A percentile compares a stretch with the other conserved stretches of the same genome.
Conservation (phyloP, 257 asterid genomes). For the Haberlea rhodopensis region DNA sequence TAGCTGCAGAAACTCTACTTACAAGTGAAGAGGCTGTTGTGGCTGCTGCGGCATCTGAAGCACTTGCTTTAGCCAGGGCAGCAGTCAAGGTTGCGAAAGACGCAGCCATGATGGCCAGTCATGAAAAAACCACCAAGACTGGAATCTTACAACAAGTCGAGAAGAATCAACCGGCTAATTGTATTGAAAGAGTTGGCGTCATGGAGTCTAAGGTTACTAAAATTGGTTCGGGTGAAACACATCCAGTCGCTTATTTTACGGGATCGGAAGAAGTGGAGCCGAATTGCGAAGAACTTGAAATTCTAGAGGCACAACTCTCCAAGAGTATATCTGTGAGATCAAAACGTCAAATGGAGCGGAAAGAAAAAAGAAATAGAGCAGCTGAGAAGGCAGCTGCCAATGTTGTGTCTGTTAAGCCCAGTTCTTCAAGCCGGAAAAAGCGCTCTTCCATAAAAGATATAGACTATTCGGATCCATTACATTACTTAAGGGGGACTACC, state of each 20-base stretch:
- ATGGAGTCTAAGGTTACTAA: conserved; percentile 44
- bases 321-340: conserved; percentile 69
- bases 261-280: conserved; percentile 60
- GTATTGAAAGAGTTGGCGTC: conserved; percentile 33
- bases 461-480: conserved; percentile 80
- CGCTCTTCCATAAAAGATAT: conserved; percentile 64
- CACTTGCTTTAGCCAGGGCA: conserved; percentile 83
- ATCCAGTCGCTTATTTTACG: conserved; percentile 28
- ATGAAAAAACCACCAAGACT: conserved; percentile 32
- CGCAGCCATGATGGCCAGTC: conserved; percentile 59
- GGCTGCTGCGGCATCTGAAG: conserved; percentile 92
- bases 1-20: conserved; percentile 46
- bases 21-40: conserved; percentile 69
- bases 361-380: conserved; percentile 67
- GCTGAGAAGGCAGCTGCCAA: conserved; percentile 74
- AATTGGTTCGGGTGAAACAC: conserved; percentile 29
- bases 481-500: conserved; percentile 75
- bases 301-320: conserved; percentile 54
- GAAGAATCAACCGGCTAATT: conserved; percentile 35
- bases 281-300: conserved; percentile 63
- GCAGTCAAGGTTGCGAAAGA: conserved; percentile 86
- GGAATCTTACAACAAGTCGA: conserved; percentile 25
- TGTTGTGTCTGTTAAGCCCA: conserved; percentile 64
- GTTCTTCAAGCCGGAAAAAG: conserved; percentile 63
- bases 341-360: conserved; percentile 75